Percentiles rank a stretch among this genome's conserved stretches.
These are phyloP conservation scores for Cercophora sp. DNA, from an alignment of 495 filamentous ascomycete genomes.

Conservation along the genomic window DNA sequence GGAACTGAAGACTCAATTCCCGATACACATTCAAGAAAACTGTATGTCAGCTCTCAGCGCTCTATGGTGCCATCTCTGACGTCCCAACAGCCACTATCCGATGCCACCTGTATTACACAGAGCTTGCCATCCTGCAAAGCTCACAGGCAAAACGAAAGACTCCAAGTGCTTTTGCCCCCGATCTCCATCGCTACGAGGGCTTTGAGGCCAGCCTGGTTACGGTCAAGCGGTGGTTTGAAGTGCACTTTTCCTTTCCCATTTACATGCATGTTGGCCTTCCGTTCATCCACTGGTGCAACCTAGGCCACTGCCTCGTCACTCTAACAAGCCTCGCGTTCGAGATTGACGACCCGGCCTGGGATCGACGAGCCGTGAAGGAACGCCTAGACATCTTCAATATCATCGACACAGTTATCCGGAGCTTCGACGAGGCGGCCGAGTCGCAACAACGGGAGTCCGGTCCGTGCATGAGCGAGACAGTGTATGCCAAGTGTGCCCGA, in stretches of 20 bases:
- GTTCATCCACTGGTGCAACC: constrained; percentile 28
- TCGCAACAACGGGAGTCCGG: constrained; percentile 8
- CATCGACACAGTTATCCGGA: constrained; percentile 25
- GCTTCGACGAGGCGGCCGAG: constrained; percentile 16
- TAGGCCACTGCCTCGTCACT: constrained; percentile 25
- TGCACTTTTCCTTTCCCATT: constrained; percentile 26
- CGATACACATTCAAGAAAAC: constrained; percentile 32
- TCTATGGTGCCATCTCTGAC: background rate
- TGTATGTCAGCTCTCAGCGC: constrained; percentile 27
- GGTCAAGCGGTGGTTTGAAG: constrained; percentile 23
- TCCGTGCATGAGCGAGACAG: constrained; percentile 18
- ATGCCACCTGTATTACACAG: constrained; percentile 35
- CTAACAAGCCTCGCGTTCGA: constrained; percentile 26
- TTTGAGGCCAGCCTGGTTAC: constrained; percentile 25
- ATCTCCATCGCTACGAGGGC: constrained; percentile 25
- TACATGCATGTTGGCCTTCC: constrained; percentile 25
- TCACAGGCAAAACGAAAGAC: constrained; percentile 25
- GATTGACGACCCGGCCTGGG: constrained; percentile 36
- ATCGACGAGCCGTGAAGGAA: constrained; percentile 23
- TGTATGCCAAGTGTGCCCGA: constrained; percentile 16
- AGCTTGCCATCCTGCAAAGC: constrained; percentile 43
- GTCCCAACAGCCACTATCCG: constrained; percentile 34
- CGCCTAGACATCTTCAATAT: constrained; percentile 29
- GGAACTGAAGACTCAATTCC: constrained; percentile 32
- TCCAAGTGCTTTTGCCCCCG: constrained; percentile 13